A percentile compares a stretch with the other conserved stretches of the same genome.
These are phyloP conservation scores for Citrus unshiu DNA, from an alignment of 345 rosid species.

Conservation along the genomic window DNA sequence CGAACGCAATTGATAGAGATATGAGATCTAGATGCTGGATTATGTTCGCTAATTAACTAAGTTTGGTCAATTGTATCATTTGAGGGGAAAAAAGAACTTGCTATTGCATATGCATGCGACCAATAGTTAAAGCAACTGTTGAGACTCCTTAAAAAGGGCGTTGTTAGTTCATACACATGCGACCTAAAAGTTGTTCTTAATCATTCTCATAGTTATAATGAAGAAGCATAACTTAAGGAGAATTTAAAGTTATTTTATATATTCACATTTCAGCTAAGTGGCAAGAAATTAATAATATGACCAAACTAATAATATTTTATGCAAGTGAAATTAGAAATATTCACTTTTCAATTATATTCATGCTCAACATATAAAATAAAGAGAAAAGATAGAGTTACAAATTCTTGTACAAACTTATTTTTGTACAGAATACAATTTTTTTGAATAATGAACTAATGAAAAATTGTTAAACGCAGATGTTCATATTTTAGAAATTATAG, in stretches of 20 bases:
- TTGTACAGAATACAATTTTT: no score
- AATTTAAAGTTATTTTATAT: background rate
- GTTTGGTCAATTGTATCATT: background rate
- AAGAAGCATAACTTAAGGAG: background rate
- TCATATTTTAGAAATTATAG: no score
- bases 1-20: background rate
- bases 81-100: background rate
- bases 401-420: no score
- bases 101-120: conserved; percentile 1
- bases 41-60: background rate
- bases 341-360: no score
- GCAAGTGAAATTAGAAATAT: no score
- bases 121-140: background rate
- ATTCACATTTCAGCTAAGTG: background rate
- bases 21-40: background rate
- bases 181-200: background rate
- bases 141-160: background rate
- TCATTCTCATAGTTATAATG: background rate
- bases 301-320: no score
- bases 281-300: background rate
- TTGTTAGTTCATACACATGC: background rate
- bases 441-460: no score
- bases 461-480: no score
- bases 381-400: no score
- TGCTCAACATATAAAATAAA: no score